A percentile compares a stretch with the other conserved stretches of the same genome.
Evolutionary conservation across 1,139 yeast genomes (phyloP).

Genomic region (Yamadazyma dendronema): DNA sequence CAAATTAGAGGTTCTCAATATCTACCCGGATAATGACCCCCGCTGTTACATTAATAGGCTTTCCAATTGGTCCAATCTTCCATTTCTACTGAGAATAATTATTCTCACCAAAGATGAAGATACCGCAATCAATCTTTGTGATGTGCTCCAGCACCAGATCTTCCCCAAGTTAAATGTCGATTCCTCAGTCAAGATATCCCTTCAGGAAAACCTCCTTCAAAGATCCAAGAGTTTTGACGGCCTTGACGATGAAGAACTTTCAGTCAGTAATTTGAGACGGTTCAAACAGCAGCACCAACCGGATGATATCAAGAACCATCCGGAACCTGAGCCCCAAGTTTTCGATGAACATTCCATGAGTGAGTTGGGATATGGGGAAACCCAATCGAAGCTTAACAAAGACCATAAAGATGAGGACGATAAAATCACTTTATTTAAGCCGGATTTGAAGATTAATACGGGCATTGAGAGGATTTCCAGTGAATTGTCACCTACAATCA

Average conservation of each 20-base stretch:
- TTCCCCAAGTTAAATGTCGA: slow-evolving; percentile 9
- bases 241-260: slow-evolving; percentile 17
- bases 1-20: slow-evolving; percentile 32
- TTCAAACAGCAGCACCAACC: slow-evolving; percentile 19
- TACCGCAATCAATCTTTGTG: slow-evolving; percentile 27
- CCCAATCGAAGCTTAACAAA: too few species aligned
- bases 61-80: slow-evolving; percentile 45
- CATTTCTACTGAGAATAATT: slow-evolving; percentile 42
- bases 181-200: slow-evolving; percentile 25
- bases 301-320: slow-evolving; percentile 19
- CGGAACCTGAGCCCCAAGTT: slow-evolving; percentile 45
- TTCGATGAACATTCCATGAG: too few species aligned
- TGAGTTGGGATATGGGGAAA: too few species aligned
- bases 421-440: slow-evolving; percentile 39
- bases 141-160: too few species aligned
- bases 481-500: slow-evolving; percentile 35
- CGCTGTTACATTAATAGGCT: slow-evolving; percentile 30
- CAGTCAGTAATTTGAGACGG: slow-evolving; percentile 27
- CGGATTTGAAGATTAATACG: slow-evolving; percentile 26
- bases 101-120: slow-evolving; percentile 35
- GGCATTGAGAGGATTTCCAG: slow-evolving; percentile 7
- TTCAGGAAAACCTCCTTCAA: slow-evolving; percentile 43
- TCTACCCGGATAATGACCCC: slow-evolving; percentile 17
- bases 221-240: slow-evolving; percentile 40
- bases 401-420: slow-evolving; percentile 9